Evolutionary conservation across 768 basidiomycete species (phyloP), one percentile per base, ranked within the genome.

Genomic region (Tricholoma sp.): DNA sequence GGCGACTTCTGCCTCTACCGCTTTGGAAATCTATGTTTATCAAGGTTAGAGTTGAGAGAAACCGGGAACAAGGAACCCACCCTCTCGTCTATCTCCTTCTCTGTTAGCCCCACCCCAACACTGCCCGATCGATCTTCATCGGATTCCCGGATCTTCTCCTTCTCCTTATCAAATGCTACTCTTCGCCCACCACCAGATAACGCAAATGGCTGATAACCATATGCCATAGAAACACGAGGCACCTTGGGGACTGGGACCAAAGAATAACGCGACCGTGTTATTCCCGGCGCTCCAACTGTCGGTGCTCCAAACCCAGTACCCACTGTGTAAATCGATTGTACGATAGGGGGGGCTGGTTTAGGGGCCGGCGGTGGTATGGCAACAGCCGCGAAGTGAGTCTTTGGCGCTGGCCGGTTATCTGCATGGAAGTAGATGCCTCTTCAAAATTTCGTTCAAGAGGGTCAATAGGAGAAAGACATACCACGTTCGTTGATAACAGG

Each of bases 401-500:
- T 86, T 2, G 79, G 75, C 37, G 71, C 74, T 3, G 82, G 82
- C 16, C 81, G 81, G 59, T 80, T 83, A 61, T 87, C 86, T 87
- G 12, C 43, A 24, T n/a, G 29, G n/a, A 46, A 29, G 43, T 14
- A 52, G 50, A 16, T 43, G 51, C 19, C 27, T 57, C 41, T 49
- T 29, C 18, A 45, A 35, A 22, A 56, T 52, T 53, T 16, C 52
- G 12, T 60, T 19, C 16, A 52, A 18, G 49, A 10, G 10, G 27
- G 49, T 9, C 10, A n/a, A 29, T 29, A 41, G 29, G 46, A 47
- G 52, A 54, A 19, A 16, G 37, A 69, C 76, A 12, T 65, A 86
- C 90, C 89, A 60, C 83, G 84, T 63, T 91, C 88, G 61, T 91
- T 89, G 24, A 91, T 77, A 21, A 86, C 82, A 1, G 87, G 86